phyloP scores from a whole-genome alignment of 257 asterid species.

The Solanum etuberosum region DNA sequence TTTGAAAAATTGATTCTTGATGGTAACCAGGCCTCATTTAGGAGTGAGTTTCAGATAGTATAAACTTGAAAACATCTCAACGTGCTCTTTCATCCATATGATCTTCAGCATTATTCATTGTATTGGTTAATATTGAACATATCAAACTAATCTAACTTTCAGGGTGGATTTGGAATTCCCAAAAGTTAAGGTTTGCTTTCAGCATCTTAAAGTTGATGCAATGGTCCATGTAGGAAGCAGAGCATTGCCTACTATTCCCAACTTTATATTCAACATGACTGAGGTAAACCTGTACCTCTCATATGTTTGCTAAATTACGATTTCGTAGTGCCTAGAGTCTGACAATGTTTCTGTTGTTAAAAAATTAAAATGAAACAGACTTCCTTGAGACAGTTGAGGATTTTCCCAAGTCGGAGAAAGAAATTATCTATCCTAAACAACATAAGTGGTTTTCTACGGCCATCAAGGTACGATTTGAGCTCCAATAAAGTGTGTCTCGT shows the following conservation, averaged over 20 bases:
- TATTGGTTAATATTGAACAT: not conserved
- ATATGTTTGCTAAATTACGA: not conserved
- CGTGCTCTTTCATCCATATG: not conserved
- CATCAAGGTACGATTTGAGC: slow-evolving; percentile 36
- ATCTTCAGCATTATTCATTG: not conserved
- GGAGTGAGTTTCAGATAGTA: not conserved
- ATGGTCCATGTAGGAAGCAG: slow-evolving; percentile 58
- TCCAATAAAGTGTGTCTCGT: not conserved
- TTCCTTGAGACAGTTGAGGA: slow-evolving; percentile 44
- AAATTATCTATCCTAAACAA: slow-evolving; percentile 39
- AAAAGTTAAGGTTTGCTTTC: slow-evolving; percentile 55
- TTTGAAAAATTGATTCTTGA: not conserved
- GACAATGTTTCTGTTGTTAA: slow-evolving; percentile 1
- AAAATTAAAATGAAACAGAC: slow-evolving; percentile 19
- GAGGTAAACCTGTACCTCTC: slow-evolving; percentile 33
- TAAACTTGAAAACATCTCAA: not conserved
- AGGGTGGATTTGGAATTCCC: slow-evolving; percentile 61
- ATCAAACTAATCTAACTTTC: not conserved
- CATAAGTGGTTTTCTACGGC: slow-evolving; percentile 49
- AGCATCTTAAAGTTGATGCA: slow-evolving; percentile 54
- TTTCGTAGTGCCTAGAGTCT: not conserved
- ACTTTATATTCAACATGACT: slow-evolving; percentile 55
- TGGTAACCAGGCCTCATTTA: not conserved
- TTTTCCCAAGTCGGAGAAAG: slow-evolving; percentile 42
- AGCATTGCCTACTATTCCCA: slow-evolving; percentile 71